Evolutionary conservation across 352 stramenopile species (phyloP), one percentile per base, ranked within the genome.

Genomic region (Salisapilia sapeloensis): DNA sequence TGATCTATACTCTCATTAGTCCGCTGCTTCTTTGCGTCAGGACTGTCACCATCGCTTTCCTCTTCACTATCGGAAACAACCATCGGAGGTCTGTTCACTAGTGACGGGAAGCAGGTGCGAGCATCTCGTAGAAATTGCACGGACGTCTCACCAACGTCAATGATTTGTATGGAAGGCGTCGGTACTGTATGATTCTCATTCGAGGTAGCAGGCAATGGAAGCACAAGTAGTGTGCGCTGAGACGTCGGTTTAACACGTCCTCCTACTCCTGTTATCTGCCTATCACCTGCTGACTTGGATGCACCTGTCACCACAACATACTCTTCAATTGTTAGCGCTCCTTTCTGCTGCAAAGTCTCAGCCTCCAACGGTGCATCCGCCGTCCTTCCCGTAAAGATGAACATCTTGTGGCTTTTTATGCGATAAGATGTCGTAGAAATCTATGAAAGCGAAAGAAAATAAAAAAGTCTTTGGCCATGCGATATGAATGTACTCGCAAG

Each of bases 201-300:
- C 10, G 19, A 25, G 15, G 8, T 35, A 0, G 17, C 28, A 3
- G 48, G 40, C 15, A 85, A 42, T 16, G 63, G 53, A 5, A 82
- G 42, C 20, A 78, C 45, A 22, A 75, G 46, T 24, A 81, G 35
- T 21, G 54, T 24, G 11, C 59, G 57, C 33, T 51, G 58, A 2
- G 41, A 42, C 18, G 56, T 42, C 11, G 49, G 43, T 35, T 70
- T 71, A 17, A 77, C 56, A 33, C 59, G 61, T 32, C 56, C 70
- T 8, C 63, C 63, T 12, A 85, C 26, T 33, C 56, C 57, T 33
- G 63, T 80, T 15, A 85, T 40, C 44, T 85, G 70, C 6, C 51
- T 58, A 33, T 29, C 30, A 9, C 20, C 40, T 6, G 33, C 15
- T 13, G 24, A 15, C 24, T 42, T 26, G 33, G 55, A 39, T 4